Evolutionary conservation across 2,329 filamentous ascomycete species (phyloP).

Genomic region (Colletotrichum nymphaeae): DNA sequence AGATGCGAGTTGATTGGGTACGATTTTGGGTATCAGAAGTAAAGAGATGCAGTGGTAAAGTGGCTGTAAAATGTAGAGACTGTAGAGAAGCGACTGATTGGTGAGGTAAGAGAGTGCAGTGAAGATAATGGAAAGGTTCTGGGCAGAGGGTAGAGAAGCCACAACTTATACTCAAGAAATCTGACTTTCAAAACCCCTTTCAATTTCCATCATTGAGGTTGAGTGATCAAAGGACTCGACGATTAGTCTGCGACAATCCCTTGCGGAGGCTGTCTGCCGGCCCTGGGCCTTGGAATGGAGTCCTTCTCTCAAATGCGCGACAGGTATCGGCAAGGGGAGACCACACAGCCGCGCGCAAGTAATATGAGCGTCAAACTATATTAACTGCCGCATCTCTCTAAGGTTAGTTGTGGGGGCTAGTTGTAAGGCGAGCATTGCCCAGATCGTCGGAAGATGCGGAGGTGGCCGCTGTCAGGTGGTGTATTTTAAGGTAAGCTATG

Average conservation of each 20-base stretch:
- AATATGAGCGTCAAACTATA: neutral
- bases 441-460: neutral
- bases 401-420: neutral
- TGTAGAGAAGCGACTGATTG: neutral
- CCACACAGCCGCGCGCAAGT: neutral
- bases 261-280: neutral
- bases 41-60: neutral
- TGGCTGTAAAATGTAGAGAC: neutral
- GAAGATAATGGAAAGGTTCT: no score
- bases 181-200: neutral
- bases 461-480: neutral
- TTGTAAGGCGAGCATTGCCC: neutral
- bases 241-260: neutral
- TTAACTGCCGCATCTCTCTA: neutral
- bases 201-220: neutral
- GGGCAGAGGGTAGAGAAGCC: neutral
- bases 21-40: neutral
- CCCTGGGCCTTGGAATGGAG: neutral
- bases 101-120: neutral
- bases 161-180: neutral
- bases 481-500: neutral
- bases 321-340: neutral
- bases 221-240: neutral
- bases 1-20: neutral
- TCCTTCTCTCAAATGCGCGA: neutral